Evolutionary conservation across 2,329 filamentous ascomycete genomes (phyloP), one percentile per base, ranked within the genome.

Genomic region (Phaeosphaeria sp.): DNA sequence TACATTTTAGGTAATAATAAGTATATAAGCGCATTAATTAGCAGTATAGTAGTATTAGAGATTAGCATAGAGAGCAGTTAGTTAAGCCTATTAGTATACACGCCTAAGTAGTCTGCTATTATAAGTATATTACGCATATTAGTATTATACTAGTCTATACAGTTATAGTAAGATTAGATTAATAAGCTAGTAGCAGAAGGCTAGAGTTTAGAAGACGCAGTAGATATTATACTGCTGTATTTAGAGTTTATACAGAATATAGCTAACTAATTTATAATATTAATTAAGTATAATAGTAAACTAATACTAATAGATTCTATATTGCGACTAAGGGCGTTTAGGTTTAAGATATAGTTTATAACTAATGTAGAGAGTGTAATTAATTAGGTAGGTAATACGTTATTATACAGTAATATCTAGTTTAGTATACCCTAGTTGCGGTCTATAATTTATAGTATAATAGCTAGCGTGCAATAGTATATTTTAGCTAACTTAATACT

Each of bases 351-450:
- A 25, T 22, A 47, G 25, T 53, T 43, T 33, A 60, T 48, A 11
- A 55, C 44, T 10, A 62, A 27, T 22, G 46, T 30, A 43, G 25
- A 51, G 2, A 46, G 56, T 17, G 36, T 33, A 17, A 51, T 65
- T 17, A 27, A 60, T 39, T 60, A 42, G 54, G 23, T 55, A 22
- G 47, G 52, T 18, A 54, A 62, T 46, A 56, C 11, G 25, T 47
- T 62, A 18, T 39, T 64, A 42, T 53, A 62, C 27, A 44, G 54
- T 25, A 50, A 59, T 25, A 51, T 47, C 17, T 22, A 58, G 49
- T 66, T 63, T 42, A 64, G 43, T 13, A 67, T 68, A 30, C 52
- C 55, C 25, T 7, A 58, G 11, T 50, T 68, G 36, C 54, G 52
- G 17, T 55, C 36, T 1, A 62, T 68, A 21, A 53, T 68, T 20